Base-by-base conservation (phyloP, 1,284 basidiomycete genomes). In the Afroboletus lepidellus region DNA sequence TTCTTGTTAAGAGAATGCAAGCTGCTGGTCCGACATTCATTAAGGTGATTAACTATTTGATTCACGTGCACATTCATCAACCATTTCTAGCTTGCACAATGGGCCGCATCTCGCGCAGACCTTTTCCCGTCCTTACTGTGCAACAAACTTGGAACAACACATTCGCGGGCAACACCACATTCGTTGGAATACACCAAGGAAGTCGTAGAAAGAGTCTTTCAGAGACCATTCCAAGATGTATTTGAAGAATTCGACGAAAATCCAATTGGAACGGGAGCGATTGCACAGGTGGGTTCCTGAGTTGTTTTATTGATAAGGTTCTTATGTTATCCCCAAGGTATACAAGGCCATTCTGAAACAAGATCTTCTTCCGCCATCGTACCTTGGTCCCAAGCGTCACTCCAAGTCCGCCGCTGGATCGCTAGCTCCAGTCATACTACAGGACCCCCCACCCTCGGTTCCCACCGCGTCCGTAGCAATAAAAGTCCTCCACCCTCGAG, bases 251-350 rank as follows among this genome's bases (percentile, higher is more conserved):
- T 99, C 64, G 85, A 91, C 41, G 78, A 86, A 54, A 77, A 72
- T 27, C 95, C 97, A 1, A 94, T 99, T 51, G 97, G 97, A 5
- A 92, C 91, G n/a, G 97, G 97, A 38, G 96, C 97, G 7, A 98
- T 99, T 50, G 97, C 94, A 4, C 96, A 99, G 73, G 94, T 91
- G 59, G 48, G 75, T 66, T 33, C 32, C n/a, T 36, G 7, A 20
- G 32, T 37, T 13, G 45, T 34, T 23, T 44, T 33, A 5, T n/a
- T 34, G n/a, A 18, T 29, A 37, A 46, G 44, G 27, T 44, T 27
- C 27, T 30, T 37, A 54, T 27, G 54, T 39, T 41, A 48, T 43
- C 42, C 21, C 32, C 52, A 15, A 90, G 87, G 91, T 94, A 4
- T 97, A 98, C 71, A 84, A 86, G 58, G 95, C 91, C 18, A 90